phyloP scores from a whole-genome alignment of 2,329 filamentous ascomycete genomes.

The Annulohypoxylon truncatum region DNA sequence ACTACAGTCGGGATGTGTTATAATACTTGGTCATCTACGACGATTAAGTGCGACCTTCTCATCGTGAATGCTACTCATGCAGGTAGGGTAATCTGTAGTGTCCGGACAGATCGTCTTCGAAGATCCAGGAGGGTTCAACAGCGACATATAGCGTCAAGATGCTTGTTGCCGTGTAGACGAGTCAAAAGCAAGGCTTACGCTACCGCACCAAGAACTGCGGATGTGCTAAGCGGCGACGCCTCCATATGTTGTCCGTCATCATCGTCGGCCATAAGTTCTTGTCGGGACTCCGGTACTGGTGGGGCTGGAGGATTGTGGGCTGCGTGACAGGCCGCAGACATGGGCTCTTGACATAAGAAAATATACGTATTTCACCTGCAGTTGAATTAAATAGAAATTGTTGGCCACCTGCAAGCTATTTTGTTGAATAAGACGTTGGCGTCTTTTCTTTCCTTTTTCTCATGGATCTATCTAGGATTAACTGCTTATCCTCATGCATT shows the following conservation, averaged over 20 bases:
- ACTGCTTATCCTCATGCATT: conserved; percentile 23
- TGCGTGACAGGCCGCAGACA: conserved; percentile 17
- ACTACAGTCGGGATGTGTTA: background rate
- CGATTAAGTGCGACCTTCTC: conserved; percentile 10
- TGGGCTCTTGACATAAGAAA: conserved; percentile 22
- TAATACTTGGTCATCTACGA: conserved; percentile 9
- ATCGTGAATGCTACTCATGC: background rate
- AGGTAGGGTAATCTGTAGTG: conserved; percentile 7
- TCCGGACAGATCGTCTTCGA: conserved; percentile 13
- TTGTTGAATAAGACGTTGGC: conserved; percentile 27
- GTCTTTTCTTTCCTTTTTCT: background rate
- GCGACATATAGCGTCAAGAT: conserved; percentile 13
- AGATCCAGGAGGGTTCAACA: background rate
- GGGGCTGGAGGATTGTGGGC: conserved; percentile 32
- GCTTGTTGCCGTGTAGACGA: background rate
- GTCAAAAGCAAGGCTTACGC: conserved; percentile 8
- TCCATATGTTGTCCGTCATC: conserved; percentile 29
- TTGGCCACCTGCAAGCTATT: conserved; percentile 26
- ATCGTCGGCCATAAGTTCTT: conserved; percentile 28
- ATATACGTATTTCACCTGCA: conserved; percentile 21
- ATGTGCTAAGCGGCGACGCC: conserved; percentile 2
- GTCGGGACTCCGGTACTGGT: conserved; percentile 32
- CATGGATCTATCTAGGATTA: conserved; percentile 24
- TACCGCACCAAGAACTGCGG: conserved; percentile 9
- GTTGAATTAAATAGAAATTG: conserved; percentile 12